phyloP scores from a whole-genome alignment of 169 alveolate species.

The Plasmodium coatneyi region DNA sequence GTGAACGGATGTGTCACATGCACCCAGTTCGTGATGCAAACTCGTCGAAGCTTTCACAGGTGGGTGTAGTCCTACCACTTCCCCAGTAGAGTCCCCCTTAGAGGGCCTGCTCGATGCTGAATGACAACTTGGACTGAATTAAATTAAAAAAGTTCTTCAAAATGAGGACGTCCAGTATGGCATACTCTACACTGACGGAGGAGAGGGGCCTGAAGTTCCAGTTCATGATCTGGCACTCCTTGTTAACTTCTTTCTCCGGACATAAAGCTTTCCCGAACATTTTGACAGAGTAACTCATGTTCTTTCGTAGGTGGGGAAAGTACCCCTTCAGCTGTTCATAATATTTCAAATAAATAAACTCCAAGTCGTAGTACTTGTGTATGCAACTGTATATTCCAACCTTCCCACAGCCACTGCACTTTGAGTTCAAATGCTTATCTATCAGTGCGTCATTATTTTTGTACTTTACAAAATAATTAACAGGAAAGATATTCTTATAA shows the following conservation, averaged over 20 bases:
- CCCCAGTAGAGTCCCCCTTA: background rate
- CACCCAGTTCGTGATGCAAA: background rate
- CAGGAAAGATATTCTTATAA: constrained; percentile 57
- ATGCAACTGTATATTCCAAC: constrained; percentile 66
- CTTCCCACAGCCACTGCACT: constrained; percentile 32
- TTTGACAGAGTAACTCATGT: constrained; percentile 39
- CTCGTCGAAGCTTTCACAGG: background rate
- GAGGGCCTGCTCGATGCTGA: constrained; percentile 28
- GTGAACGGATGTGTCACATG: background rate
- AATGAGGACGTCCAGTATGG: constrained; percentile 61
- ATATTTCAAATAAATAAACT: constrained; percentile 40
- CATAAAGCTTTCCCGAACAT: constrained; percentile 45
- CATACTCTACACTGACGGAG: constrained; percentile 53
- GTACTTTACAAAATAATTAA: constrained; percentile 44
- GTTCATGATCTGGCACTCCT: constrained; percentile 50
- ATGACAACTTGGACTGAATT: constrained; percentile 47
- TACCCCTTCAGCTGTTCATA: constrained; percentile 33
- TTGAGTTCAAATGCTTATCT: constrained; percentile 30
- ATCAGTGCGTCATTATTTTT: constrained; percentile 28
- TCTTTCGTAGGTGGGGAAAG: constrained; percentile 49
- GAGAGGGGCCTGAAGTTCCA: constrained; percentile 71
- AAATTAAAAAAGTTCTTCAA: constrained; percentile 40
- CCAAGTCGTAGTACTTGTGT: constrained; percentile 66
- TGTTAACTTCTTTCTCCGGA: constrained; percentile 63
- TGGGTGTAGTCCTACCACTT: background rate